Percentiles rank a stretch among this genome's conserved stretches.
Evolutionary conservation across 306 rosid species (phyloP).

Genomic region (Gynostemma pentaphyllum): DNA sequence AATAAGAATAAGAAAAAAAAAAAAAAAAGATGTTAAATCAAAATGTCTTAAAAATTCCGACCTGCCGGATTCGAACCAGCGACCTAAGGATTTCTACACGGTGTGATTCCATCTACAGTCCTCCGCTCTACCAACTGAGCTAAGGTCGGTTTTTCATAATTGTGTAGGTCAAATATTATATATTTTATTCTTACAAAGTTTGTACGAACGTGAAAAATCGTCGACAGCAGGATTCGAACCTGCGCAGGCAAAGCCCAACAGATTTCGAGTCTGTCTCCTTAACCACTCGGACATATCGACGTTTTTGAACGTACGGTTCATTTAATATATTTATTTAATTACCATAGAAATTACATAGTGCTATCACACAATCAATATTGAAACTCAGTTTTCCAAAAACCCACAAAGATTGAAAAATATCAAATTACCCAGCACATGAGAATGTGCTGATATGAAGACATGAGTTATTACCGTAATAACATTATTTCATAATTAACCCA

Average conservation of each 20-base stretch:
- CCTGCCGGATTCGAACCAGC: not conserved
- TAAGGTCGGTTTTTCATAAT: not conserved
- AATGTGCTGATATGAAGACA: too few relatives aligned
- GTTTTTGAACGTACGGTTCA: not conserved
- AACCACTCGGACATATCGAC: constrained; percentile 13
- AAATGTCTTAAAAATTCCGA: too few relatives aligned
- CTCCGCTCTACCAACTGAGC: constrained; percentile 4
- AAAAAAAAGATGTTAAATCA: too few relatives aligned
- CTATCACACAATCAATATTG: too few relatives aligned
- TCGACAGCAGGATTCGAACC: constrained; percentile 13
- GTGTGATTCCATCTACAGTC: not conserved
- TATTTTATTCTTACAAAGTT: not conserved
- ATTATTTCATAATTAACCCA: too few relatives aligned
- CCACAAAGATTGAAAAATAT: too few relatives aligned
- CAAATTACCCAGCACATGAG: too few relatives aligned
- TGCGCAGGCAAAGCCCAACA: constrained; percentile 13
- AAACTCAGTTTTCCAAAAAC: too few relatives aligned
- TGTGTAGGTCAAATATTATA: not conserved
- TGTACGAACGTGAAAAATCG: not conserved
- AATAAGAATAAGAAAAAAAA: not conserved
- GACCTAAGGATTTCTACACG: not conserved
- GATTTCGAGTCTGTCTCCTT: constrained; percentile 14
- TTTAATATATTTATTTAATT: too few relatives aligned
- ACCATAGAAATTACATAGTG: too few relatives aligned
- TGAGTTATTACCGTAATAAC: too few relatives aligned